Percentiles rank a stretch among this genome's conserved stretches.
These are phyloP conservation scores for Podila epicladia DNA, from an alignment of 192 early-diverging fungal genomes.

Conservation along the genomic window DNA sequence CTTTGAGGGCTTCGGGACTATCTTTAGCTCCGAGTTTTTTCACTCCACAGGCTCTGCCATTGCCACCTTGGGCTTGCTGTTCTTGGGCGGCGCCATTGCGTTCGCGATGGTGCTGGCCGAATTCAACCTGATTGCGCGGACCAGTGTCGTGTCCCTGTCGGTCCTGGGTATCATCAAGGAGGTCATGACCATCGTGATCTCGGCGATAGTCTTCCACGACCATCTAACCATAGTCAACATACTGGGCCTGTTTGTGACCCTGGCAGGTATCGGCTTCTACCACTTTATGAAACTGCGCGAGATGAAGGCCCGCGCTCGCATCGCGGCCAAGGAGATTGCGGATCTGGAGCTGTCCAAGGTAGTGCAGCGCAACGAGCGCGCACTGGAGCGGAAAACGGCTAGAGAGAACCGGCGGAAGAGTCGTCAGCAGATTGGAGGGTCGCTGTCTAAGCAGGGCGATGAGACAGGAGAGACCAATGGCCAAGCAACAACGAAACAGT, in stretches of 20 bases:
- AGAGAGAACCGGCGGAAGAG: not conserved
- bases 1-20: slow-evolving; percentile 68
- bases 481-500: not conserved
- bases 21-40: slow-evolving; percentile 65
- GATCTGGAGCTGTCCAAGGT: slow-evolving; percentile 14
- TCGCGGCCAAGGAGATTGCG: slow-evolving; percentile 27
- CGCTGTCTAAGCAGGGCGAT: not conserved
- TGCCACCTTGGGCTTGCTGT: slow-evolving; percentile 63
- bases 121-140: slow-evolving; percentile 83
- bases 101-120: slow-evolving; percentile 91
- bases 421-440: not conserved
- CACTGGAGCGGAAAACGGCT: not conserved
- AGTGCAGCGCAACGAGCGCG: not conserved
- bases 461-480: not conserved
- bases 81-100: slow-evolving; percentile 85
- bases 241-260: slow-evolving; percentile 78
- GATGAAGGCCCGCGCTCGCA: slow-evolving; percentile 29
- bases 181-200: slow-evolving; percentile 81
- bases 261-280: slow-evolving; percentile 85
- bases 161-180: slow-evolving; percentile 91
- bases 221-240: slow-evolving; percentile 78
- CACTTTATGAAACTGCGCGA: slow-evolving; percentile 74
- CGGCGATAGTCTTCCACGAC: slow-evolving; percentile 84
- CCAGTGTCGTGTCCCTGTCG: slow-evolving; percentile 89
- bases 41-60: slow-evolving; percentile 39